Conservation (phyloP, 2,329 filamentous ascomycete species). For the Tolypocladium endophyticum region DNA sequence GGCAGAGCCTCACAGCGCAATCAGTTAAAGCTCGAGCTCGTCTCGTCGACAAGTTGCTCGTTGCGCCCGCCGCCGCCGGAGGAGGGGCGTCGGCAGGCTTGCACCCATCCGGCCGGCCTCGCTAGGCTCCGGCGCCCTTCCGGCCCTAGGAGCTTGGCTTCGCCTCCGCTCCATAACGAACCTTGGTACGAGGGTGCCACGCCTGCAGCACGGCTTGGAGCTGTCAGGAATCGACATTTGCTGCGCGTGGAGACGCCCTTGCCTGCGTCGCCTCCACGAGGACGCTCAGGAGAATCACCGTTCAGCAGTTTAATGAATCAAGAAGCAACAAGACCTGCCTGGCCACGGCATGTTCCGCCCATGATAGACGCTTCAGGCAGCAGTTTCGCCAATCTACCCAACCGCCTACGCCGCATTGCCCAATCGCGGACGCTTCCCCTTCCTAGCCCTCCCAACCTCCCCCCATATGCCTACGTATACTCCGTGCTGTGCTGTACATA, state of each 20-base stretch:
- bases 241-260: not conserved
- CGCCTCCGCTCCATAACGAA: not conserved
- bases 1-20: not conserved
- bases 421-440: not conserved
- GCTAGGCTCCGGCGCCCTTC: not conserved
- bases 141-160: not conserved
- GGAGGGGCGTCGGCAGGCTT: not conserved
- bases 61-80: not conserved
- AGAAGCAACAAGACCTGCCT: not conserved
- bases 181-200: not conserved
- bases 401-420: not conserved
- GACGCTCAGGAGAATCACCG: not conserved
- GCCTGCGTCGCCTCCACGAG: not conserved
- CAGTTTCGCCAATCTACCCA: not conserved
- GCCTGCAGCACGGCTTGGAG: not conserved
- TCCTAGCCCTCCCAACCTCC: not conserved
- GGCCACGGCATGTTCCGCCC: not conserved
- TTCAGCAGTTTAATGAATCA: not conserved
- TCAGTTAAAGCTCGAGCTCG: not conserved
- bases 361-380: not conserved
- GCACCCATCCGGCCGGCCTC: not conserved
- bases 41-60: not conserved
- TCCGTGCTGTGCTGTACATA: no score
- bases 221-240: not conserved
- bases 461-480: not conserved